Conservation (phyloP, 2,329 filamentous ascomycete species). For the Epichloe gansuensis region DNA sequence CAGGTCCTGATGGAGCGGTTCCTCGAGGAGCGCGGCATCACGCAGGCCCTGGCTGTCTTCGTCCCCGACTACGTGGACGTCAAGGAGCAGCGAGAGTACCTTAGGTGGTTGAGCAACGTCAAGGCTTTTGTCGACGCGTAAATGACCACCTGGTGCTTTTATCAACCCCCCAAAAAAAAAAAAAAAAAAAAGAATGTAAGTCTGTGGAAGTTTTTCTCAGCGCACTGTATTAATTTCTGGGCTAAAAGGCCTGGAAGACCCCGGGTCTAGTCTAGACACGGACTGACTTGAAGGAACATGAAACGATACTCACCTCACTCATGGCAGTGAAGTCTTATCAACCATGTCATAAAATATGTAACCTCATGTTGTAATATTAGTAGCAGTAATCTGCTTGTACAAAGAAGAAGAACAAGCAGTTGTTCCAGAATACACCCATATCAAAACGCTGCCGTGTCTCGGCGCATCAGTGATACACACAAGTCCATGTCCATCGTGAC, state of each 20-base stretch:
- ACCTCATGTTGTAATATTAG: neutral
- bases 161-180: neutral
- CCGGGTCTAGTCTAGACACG: no score
- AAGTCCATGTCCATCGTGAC: no score
- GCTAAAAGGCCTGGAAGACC: no score
- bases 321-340: neutral
- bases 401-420: neutral
- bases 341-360: neutral
- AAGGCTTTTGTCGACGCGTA: slow-evolving; percentile 74
- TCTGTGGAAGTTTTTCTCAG: neutral
- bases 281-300: no score
- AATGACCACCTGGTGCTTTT: slow-evolving; percentile 2
- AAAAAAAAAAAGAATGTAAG: neutral
- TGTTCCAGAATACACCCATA: no score
- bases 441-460: no score
- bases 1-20: slow-evolving; percentile 87
- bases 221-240: no score
- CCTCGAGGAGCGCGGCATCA: slow-evolving; percentile 87
- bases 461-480: no score
- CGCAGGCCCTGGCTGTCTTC: slow-evolving; percentile 75
- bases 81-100: slow-evolving; percentile 98
- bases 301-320: no score
- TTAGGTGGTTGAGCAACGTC: slow-evolving; percentile 77
- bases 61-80: slow-evolving; percentile 92
- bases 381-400: neutral